Evolutionary conservation across 345 rosid genomes (phyloP), one percentile per base, ranked within the genome.

Genomic region (Orychophragmus violaceus): DNA sequence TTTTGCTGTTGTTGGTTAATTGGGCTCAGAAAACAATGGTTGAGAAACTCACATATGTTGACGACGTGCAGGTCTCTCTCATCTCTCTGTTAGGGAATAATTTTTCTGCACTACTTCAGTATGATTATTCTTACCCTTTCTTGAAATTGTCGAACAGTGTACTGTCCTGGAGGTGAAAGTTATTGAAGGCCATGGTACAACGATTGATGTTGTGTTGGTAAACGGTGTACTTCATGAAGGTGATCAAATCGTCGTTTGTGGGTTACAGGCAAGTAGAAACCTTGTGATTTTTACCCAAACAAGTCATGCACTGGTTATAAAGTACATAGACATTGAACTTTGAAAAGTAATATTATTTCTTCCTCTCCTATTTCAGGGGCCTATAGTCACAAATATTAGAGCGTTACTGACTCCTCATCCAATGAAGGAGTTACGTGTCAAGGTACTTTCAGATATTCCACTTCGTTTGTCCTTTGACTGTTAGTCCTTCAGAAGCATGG

Each of bases 101-200:
- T 44, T 18, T 37, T 48, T 52, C 21, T 41, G 17, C 46, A 12
- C 1, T 58, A 62, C 30, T 66, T 41, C n/a, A 58, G 57, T 33
- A 32, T 66, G 66, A 42, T 30, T 64, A 19, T 77, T 59, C 71
- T 73, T 48, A 78, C 68, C 57, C 8, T 72, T 56, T 44, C 22
- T 69, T 78, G 66, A 65, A 63, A 45, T 72, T 58, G 23, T 63
- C 49, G 72, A 64, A 68, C 87, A 94, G 97, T 88, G 97, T 75
- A 94, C 99, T 9, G 99, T 94, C 39, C 71, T 94, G 79, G 99
- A 94, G 84, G 97, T 94, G 41, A 94, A 90, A 84, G 97, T 87
- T 46, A 71, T 88, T 50, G 99, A 94, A 82, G 99, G 97, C 58
- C 90, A 81, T 65, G 97, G 99, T 62, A 90, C 96, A 64, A 90